Conservation (phyloP, 202 grass and related monocot genomes). For the Carex arenaria region DNA sequence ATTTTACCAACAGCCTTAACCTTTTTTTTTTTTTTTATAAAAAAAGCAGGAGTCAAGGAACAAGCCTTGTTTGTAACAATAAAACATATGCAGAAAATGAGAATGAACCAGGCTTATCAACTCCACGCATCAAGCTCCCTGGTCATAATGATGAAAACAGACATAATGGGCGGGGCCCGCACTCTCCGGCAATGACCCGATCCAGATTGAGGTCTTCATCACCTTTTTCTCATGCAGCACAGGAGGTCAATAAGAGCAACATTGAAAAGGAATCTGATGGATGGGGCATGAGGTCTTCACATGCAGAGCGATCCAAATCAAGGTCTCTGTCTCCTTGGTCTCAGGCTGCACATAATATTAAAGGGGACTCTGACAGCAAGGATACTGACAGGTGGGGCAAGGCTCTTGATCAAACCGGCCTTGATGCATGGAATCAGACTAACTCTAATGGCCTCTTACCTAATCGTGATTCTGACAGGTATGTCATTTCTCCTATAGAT, state of each 20-base stretch:
- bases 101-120: background rate
- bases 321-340: slow-evolving; percentile 25
- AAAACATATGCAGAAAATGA: background rate
- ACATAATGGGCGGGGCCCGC: background rate
- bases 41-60: background rate
- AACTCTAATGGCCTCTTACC: background rate
- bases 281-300: background rate
- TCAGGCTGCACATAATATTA: background rate
- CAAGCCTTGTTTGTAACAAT: background rate
- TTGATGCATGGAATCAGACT: slow-evolving; percentile 11
- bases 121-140: background rate
- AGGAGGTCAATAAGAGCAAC: background rate
- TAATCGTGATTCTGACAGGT: background rate
- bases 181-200: background rate
- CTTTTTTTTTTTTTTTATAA: background rate
- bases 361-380: slow-evolving; percentile 1
- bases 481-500: background rate
- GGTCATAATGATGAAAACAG: background rate
- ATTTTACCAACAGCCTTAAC: background rate
- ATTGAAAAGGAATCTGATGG: slow-evolving; percentile 10
- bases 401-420: background rate
- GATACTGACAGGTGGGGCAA: background rate
- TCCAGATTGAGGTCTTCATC: background rate
- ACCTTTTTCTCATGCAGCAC: background rate
- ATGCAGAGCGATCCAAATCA: background rate